phyloP scores from a whole-genome alignment of 1,284 basidiomycete genomes.

The Caloboletus firmus region DNA sequence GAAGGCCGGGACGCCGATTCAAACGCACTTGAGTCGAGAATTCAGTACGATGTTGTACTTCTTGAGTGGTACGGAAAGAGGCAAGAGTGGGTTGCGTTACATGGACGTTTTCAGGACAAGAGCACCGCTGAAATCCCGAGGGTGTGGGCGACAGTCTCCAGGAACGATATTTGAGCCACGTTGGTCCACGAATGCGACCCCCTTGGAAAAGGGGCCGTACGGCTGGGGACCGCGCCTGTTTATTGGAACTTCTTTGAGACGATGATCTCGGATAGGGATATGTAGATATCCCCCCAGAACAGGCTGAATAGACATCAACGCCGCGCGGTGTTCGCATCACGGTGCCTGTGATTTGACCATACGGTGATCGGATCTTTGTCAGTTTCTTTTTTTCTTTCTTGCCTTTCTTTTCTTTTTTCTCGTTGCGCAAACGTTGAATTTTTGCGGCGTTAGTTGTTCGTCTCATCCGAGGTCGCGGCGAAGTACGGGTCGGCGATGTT shows the following conservation, averaged over 20 bases:
- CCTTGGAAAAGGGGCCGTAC: background rate
- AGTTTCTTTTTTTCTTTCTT: no score
- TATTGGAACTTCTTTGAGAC: background rate
- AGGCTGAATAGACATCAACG: background rate
- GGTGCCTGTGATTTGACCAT: background rate
- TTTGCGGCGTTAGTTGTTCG: no score
- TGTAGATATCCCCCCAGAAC: background rate
- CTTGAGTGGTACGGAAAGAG: background rate
- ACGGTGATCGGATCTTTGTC: background rate
- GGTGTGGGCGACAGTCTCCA: background rate
- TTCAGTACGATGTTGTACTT: background rate
- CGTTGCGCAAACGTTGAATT: background rate
- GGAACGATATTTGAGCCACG: background rate
- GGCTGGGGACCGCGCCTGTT: background rate
- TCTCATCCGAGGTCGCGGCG: slow-evolving; percentile 7
- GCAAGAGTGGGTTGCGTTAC: background rate
- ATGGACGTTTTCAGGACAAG: background rate
- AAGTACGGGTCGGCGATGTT: background rate
- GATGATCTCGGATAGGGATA: background rate
- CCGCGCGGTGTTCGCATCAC: background rate
- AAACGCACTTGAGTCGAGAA: slow-evolving; percentile 10
- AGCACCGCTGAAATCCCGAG: background rate
- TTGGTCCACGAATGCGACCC: background rate
- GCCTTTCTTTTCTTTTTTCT: background rate
- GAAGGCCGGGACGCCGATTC: background rate